phyloP scores from a whole-genome alignment of 2,329 filamentous ascomycete species.

The Celoporthe dispersa region DNA sequence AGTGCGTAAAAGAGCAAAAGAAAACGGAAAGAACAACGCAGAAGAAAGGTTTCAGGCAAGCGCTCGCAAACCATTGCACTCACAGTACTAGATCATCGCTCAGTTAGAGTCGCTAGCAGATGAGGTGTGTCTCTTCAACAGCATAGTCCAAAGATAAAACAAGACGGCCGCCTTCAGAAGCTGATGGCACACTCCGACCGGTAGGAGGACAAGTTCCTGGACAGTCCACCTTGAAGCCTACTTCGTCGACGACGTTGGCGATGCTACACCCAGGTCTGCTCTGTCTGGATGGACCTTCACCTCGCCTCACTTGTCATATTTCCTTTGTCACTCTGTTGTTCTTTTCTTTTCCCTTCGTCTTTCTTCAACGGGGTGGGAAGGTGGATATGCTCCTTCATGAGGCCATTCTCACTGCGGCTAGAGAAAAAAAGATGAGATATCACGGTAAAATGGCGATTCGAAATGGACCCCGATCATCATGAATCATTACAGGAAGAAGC shows the following conservation, averaged over 20 bases:
- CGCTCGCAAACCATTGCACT: background rate
- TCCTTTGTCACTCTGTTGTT: background rate
- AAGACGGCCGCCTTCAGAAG: background rate
- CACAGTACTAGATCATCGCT: background rate
- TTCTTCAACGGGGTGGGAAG: background rate
- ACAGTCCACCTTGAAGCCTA: background rate
- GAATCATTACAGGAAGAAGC: background rate
- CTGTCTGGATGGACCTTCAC: background rate
- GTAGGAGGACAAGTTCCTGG: background rate
- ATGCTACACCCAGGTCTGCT: background rate
- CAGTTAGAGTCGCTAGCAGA: background rate
- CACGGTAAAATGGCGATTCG: background rate
- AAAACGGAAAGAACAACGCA: background rate
- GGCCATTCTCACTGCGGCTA: background rate
- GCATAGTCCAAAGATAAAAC: background rate
- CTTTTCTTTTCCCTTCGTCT: background rate
- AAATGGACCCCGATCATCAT: background rate
- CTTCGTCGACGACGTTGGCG: background rate
- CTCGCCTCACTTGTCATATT: background rate
- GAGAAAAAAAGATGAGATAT: background rate
- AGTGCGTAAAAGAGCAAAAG: background rate
- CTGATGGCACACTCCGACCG: background rate
- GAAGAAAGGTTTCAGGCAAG: background rate
- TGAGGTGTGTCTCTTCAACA: background rate
- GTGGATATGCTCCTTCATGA: background rate